Evolutionary conservation across 495 filamentous ascomycete species (phyloP).

Genomic region (Annulohypoxylon moriforme): DNA sequence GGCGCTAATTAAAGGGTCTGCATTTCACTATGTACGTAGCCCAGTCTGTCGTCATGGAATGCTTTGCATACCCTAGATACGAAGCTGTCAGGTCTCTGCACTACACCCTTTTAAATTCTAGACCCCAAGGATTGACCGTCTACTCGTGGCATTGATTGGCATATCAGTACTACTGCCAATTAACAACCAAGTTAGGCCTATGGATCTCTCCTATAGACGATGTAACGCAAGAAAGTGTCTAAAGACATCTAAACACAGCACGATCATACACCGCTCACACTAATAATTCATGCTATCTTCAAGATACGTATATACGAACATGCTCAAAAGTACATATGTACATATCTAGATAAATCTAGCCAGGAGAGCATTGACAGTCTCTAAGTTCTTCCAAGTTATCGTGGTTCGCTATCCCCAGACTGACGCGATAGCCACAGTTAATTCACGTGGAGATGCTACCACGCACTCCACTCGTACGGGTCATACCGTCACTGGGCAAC

Average conservation of each 20-base stretch:
- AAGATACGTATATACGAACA: too few relatives aligned
- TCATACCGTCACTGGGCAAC: not conserved
- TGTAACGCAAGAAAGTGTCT: constrained; percentile 5
- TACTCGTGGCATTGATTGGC: not conserved
- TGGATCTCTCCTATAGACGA: constrained; percentile 4
- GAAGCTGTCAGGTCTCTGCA: not conserved
- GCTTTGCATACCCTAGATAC: not conserved
- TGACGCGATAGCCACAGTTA: not conserved
- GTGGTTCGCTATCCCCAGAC: not conserved
- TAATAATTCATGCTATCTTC: constrained; percentile 1
- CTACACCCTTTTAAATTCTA: constrained; percentile 3
- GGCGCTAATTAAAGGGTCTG: not conserved
- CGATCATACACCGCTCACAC: not conserved
- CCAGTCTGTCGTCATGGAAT: constrained; percentile 2
- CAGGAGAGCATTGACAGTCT: not conserved
- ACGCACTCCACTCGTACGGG: constrained; percentile 8
- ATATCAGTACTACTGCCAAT: not conserved
- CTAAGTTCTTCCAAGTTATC: not conserved
- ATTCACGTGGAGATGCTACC: constrained; percentile 13
- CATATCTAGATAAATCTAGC: not conserved
- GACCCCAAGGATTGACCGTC: not conserved
- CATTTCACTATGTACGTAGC: not conserved
- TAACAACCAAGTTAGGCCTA: not conserved
- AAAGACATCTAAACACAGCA: not conserved
- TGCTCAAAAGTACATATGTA: not conserved